Evolutionary conservation across 2,329 filamentous ascomycete species (phyloP).

Genomic region (Ascochyta rabiei): DNA sequence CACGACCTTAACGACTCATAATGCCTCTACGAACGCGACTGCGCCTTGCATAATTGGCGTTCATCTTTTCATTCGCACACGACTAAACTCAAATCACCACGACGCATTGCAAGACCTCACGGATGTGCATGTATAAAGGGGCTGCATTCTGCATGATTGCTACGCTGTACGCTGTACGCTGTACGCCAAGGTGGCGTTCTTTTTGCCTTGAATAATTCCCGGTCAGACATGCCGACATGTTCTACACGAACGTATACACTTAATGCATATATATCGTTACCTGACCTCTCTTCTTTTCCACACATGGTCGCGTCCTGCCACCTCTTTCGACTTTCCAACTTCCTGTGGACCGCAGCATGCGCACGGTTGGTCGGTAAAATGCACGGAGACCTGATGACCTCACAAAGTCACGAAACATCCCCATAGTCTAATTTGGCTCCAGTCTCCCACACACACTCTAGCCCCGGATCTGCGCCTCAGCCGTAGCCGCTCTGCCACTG

Average conservation of each 20-base stretch:
- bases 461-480: conserved; percentile 8
- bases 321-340: neutral
- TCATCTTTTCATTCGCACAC: neutral
- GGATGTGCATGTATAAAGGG: neutral
- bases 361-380: conserved; percentile 2
- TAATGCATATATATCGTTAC: conserved; percentile 1
- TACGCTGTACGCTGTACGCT: neutral
- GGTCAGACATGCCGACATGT: neutral
- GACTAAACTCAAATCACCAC: neutral
- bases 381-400: conserved; percentile 15
- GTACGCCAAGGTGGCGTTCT: neutral
- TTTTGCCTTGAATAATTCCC: neutral
- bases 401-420: conserved; percentile 2
- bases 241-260: neutral
- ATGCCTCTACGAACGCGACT: neutral
- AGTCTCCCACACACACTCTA: conserved; percentile 5
- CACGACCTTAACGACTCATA: conserved; percentile 10
- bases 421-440: conserved; percentile 12
- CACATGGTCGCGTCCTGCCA: neutral
- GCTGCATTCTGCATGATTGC: neutral
- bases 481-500: neutral
- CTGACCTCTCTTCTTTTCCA: neutral
- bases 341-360: neutral
- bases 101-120: neutral
- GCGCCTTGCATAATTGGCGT: conserved; percentile 6